Evolutionary conservation across 2,329 filamentous ascomycete species (phyloP).

Genomic region (Sarocladium kiliense): DNA sequence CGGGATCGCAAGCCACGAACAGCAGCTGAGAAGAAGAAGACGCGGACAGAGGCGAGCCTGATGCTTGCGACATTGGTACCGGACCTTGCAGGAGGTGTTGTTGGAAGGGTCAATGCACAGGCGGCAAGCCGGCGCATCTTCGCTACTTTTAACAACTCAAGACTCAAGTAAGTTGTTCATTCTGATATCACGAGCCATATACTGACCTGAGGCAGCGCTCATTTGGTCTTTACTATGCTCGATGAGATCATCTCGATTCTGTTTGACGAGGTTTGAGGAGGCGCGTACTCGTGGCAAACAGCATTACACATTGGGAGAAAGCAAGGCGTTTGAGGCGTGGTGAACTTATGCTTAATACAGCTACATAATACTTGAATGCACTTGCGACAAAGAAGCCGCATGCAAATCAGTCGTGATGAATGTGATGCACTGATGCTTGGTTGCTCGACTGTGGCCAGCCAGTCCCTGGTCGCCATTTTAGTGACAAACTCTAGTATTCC

Average conservation of each 20-base stretch:
- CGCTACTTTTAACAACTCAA: slow-evolving; percentile 84
- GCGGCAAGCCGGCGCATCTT: slow-evolving; percentile 83
- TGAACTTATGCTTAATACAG: background rate
- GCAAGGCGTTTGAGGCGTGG: background rate
- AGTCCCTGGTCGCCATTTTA: background rate
- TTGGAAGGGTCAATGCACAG: slow-evolving; percentile 86
- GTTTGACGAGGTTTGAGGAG: slow-evolving; percentile 41
- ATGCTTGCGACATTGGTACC: slow-evolving; percentile 87
- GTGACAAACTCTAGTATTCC: background rate
- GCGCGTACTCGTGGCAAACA: too few species aligned
- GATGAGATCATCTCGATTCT: slow-evolving; percentile 65
- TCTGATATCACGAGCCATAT: background rate
- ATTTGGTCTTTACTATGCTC: slow-evolving; percentile 65
- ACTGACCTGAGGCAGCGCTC: slow-evolving; percentile 42
- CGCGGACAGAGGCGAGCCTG: slow-evolving; percentile 78
- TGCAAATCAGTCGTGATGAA: background rate
- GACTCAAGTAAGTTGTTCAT: slow-evolving; percentile 72
- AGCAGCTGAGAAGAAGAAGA: slow-evolving; percentile 68
- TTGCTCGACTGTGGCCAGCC: background rate
- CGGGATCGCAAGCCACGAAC: slow-evolving; percentile 54
- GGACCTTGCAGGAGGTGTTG: slow-evolving; percentile 87
- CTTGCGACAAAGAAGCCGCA: background rate
- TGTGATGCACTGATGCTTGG: background rate
- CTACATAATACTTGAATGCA: background rate
- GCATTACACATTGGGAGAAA: background rate